These are phyloP conservation scores for Fusarium sarcochroum DNA, from an alignment of 2,329 filamentous ascomycete species.

Conservation along the genomic window DNA sequence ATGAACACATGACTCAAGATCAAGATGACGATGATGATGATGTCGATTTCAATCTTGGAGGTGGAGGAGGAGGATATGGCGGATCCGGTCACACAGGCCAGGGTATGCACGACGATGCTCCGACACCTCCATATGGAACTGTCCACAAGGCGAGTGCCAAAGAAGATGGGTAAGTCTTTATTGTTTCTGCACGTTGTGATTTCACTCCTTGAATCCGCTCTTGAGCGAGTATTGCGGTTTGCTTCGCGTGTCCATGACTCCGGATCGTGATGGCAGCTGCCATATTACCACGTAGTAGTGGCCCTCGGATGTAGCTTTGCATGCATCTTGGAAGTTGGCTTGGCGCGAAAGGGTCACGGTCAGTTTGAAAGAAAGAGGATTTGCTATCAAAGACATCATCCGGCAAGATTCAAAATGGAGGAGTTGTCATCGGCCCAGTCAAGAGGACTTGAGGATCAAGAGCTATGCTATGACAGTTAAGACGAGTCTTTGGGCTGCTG, in stretches of 20 bases:
- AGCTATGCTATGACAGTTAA: conserved; percentile 41
- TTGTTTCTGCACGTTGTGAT: conserved; percentile 44
- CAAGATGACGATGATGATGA: conserved; percentile 69
- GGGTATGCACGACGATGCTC: conserved; percentile 50
- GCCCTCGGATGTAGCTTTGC: conserved; percentile 38
- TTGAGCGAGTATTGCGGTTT: conserved; percentile 26
- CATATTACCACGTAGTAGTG: conserved; percentile 40
- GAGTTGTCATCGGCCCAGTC: conserved; percentile 41
- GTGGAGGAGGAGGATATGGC: conserved; percentile 54
- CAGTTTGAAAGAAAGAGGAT: conserved; percentile 45
- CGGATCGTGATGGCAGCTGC: conserved; percentile 41
- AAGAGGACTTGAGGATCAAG: conserved; percentile 45
- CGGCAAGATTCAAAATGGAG: conserved; percentile 44
- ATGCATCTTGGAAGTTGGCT: conserved; percentile 46
- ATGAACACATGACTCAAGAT: conserved; percentile 61
- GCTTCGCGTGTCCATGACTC: conserved; percentile 25
- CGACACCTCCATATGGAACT: conserved; percentile 53
- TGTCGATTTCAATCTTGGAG: conserved; percentile 71
- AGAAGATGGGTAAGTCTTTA: conserved; percentile 60
- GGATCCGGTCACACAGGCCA: conserved; percentile 51
- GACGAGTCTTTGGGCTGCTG: conserved; percentile 38
- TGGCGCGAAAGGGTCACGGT: conserved; percentile 48
- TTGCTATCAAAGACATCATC: conserved; percentile 44
- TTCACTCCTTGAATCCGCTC: conserved; percentile 29
- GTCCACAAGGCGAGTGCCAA: conserved; percentile 74